Conservation (phyloP, 2,329 filamentous ascomycete species). For the Pseudogymnoascus sp. region DNA sequence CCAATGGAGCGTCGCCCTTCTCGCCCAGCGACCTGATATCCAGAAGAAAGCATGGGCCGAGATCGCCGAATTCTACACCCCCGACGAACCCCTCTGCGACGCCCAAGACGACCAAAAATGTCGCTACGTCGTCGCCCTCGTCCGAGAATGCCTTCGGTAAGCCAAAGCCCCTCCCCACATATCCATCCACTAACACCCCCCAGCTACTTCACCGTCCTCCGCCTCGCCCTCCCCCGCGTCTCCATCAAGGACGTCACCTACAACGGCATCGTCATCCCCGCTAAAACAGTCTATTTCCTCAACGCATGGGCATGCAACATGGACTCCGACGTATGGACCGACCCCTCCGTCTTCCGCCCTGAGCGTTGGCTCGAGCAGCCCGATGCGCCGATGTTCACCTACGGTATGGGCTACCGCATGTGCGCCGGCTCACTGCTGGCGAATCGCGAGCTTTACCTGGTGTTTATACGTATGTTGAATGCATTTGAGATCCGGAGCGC, state of each 20-base stretch:
- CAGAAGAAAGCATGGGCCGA: conserved; percentile 51
- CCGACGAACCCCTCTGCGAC: conserved; percentile 49
- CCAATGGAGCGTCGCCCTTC: conserved; percentile 54
- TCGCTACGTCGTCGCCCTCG: conserved; percentile 53
- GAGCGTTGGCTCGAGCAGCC: conserved; percentile 57
- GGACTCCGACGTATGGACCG: conserved; percentile 50
- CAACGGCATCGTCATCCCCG: conserved; percentile 49
- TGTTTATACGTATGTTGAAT: conserved; percentile 54
- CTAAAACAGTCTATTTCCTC: conserved; percentile 55
- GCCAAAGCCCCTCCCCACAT: background rate
- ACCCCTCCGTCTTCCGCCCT: conserved; percentile 50
- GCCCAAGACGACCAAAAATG: conserved; percentile 56
- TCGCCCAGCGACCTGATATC: conserved; percentile 52
- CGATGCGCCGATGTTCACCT: conserved; percentile 53
- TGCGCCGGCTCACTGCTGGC: conserved; percentile 56
- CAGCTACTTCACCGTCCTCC: conserved; percentile 54
- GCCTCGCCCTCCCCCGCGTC: conserved; percentile 52
- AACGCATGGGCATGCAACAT: conserved; percentile 64
- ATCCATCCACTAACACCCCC: conserved; percentile 10
- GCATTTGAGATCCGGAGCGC: conserved; percentile 50
- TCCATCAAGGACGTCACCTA: conserved; percentile 54
- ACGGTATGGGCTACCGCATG: conserved; percentile 60
- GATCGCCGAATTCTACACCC: conserved; percentile 46
- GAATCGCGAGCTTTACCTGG: conserved; percentile 56
- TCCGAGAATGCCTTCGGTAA: conserved; percentile 51